Conservation (phyloP, 164 flowering plant species). For the Stephania yunnanensis region DNA sequence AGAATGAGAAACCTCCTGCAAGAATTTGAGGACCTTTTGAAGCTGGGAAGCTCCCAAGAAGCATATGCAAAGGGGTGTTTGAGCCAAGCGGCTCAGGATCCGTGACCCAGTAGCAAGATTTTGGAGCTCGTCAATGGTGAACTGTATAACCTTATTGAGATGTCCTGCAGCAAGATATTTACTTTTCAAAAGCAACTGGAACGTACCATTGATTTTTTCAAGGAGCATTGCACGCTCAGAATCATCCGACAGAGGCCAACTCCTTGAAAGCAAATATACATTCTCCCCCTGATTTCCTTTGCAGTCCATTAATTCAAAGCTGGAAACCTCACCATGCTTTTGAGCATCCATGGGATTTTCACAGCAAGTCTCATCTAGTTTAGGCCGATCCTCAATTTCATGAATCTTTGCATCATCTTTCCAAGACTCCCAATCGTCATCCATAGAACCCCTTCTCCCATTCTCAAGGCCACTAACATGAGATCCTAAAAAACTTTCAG, state of each 20-base stretch:
- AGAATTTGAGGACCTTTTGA: conserved; percentile 60
- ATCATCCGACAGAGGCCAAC: conserved; percentile 79
- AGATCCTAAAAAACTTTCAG: conserved; percentile 27
- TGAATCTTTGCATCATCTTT: conserved; percentile 29
- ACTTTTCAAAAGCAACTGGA: conserved; percentile 60
- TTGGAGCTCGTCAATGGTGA: conserved; percentile 76
- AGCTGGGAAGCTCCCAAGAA: conserved; percentile 76
- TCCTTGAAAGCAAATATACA: conserved; percentile 26
- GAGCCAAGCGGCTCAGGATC: conserved; percentile 56
- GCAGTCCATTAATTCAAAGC: conserved; percentile 36
- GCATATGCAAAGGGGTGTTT: conserved; percentile 81
- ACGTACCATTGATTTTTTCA: conserved; percentile 54
- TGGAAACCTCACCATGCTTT: conserved; percentile 24
- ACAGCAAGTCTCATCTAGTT: conserved; percentile 24
- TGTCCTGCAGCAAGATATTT: conserved; percentile 77
- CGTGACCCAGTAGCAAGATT: conserved; percentile 47
- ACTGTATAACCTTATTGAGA: conserved; percentile 69
- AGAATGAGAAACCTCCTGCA: conserved; percentile 76
- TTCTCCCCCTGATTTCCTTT: conserved; percentile 29
- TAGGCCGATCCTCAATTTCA: conserved; percentile 7
- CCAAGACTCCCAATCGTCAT: conserved; percentile 30
- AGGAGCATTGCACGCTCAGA: conserved; percentile 75
- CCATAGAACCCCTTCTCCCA: conserved; percentile 31
- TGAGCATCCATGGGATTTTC: conserved; percentile 22
- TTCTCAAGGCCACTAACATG: conserved; percentile 20